These are phyloP conservation scores for Auriculariales sp. DNA, from an alignment of 768 basidiomycete species.

Conservation along the genomic window DNA sequence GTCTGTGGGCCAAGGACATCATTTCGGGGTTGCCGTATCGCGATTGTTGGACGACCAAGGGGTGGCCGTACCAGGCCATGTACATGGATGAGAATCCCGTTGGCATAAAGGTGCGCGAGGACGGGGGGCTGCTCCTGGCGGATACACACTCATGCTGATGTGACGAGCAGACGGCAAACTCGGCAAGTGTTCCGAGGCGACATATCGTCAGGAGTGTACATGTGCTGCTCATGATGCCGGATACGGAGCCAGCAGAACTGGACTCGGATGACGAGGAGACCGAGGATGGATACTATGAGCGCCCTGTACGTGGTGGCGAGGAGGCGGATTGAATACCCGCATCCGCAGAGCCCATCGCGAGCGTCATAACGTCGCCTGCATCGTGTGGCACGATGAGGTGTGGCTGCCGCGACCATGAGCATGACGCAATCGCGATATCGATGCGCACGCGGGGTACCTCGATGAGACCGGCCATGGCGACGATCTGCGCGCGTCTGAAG, in stretches of 20 bases:
- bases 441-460: background rate
- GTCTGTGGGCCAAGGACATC: background rate
- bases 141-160: background rate
- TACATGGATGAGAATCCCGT: background rate
- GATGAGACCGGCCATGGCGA: too few species aligned
- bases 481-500: too few species aligned
- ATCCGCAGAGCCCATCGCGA: background rate
- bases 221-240: background rate
- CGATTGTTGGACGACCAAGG: background rate
- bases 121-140: background rate
- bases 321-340: background rate
- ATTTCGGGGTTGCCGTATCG: background rate
- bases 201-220: background rate
- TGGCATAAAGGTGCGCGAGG: background rate
- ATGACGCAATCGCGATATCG: background rate
- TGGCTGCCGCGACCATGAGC: background rate
- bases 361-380: background rate
- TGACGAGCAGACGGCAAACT: background rate
- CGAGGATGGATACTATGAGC: background rate
- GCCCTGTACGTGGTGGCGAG: background rate
- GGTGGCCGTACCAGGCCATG: background rate
- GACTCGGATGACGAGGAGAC: background rate
- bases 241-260: background rate
- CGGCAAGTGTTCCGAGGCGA: background rate
- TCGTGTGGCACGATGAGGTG: background rate